Evolutionary conservation across 2,329 filamentous ascomycete species (phyloP), one percentile per base, ranked within the genome.

Genomic region (Coniochaeta sp.): DNA sequence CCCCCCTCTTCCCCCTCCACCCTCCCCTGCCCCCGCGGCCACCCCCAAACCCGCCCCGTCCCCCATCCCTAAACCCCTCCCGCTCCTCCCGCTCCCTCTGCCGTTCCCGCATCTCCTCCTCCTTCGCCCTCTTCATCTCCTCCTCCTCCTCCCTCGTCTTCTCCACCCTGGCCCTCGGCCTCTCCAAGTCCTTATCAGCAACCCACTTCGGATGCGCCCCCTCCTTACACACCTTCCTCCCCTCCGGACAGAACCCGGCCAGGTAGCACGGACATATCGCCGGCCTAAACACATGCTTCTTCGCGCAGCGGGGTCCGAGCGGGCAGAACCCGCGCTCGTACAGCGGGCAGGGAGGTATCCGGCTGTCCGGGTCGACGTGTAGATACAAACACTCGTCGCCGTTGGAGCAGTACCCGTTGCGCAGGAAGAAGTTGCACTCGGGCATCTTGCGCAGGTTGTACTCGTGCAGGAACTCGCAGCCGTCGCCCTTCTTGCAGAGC

Each of bases 401-500:
- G 76, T 97, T 96, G 64, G 90, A 91, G 77, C 95, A 99, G 73
- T 96, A 97, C 60, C 91, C 91, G 71, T 95, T 96, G 62, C 92
- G 85, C 61, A 92, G 88, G 76, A 93, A 98, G 75, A 96, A 96
- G 71, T 96, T 96, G 78, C 95, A 99, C 78, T 98, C 95, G 64
- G 95, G 93, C 91, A 98, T 98, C 75, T 95, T 93, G 64, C 95
- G 88, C 67, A 99, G 84, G 77, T 99, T 98, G 80, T 97, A 99
- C 77, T 98, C 95, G 81, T 99, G 95, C 56, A 98, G 81, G 70
- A 98, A 99, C 79, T 99, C 95, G 86, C 95, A 99, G 66, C 87
- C 86, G 71, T 97, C 89, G 69, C 93, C 95, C 77, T 98, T 98
- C 73, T 99, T 99, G 81, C 95, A 99, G 22, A 99, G 85, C 0